These are phyloP conservation scores for Priceomyces melissophilus DNA, from an alignment of 805 yeast species.

Conservation along the genomic window DNA sequence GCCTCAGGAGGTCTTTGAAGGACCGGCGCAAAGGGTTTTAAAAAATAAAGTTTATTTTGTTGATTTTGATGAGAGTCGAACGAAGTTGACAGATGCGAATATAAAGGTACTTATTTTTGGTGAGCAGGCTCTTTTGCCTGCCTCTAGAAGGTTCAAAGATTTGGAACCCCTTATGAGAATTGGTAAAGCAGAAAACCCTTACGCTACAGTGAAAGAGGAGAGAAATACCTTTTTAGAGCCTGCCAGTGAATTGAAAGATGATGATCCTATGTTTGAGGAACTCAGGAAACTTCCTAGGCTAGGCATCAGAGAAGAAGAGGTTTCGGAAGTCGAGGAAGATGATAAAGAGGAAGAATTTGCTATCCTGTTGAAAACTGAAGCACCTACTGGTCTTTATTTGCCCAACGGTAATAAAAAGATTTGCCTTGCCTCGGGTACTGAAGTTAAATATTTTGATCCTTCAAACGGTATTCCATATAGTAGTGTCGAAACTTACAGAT, in stretches of 20 bases:
- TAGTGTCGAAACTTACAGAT: constrained; percentile 74
- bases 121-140: constrained; percentile 48
- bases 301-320: constrained; percentile 50
- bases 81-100: constrained; percentile 19
- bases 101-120: constrained; percentile 55
- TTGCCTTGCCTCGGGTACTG: constrained; percentile 74
- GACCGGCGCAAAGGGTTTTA: constrained; percentile 64
- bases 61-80: constrained; percentile 37
- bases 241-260: constrained; percentile 32
- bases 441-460: constrained; percentile 86
- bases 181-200: constrained; percentile 36
- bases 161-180: constrained; percentile 50
- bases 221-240: constrained; percentile 32
- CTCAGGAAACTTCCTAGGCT: constrained; percentile 54
- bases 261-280: constrained; percentile 38
- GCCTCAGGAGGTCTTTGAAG: constrained; percentile 45
- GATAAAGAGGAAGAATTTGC: constrained; percentile 41
- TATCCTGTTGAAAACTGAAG: constrained; percentile 54
- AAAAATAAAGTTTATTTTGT: constrained; percentile 53
- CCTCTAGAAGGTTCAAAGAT: constrained; percentile 51
- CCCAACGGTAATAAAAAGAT: constrained; percentile 65
- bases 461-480: constrained; percentile 82
- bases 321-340: constrained; percentile 43
- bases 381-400: constrained; percentile 70
- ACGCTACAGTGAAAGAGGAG: constrained; percentile 29